A percentile compares a stretch with the other conserved stretches of the same genome.
These are phyloP conservation scores for Tirmania nivea DNA, from an alignment of 495 filamentous ascomycete species.

Conservation along the genomic window DNA sequence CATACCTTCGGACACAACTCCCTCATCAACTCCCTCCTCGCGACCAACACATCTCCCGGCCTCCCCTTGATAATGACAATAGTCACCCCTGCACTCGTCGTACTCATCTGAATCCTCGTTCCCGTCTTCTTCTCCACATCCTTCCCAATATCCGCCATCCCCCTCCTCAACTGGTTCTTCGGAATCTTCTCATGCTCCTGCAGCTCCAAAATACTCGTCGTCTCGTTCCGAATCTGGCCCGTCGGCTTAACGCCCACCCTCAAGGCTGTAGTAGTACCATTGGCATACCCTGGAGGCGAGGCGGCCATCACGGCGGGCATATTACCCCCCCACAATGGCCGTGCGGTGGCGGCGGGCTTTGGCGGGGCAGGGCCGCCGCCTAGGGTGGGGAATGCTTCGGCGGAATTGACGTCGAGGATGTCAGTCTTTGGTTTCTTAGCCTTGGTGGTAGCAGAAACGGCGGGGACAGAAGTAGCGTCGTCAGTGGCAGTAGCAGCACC, in stretches of 20 bases:
- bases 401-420: slow-evolving; percentile 55
- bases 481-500: background rate
- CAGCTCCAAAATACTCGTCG: slow-evolving; percentile 39
- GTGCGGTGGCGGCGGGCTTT: slow-evolving; percentile 33
- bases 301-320: slow-evolving; percentile 28
- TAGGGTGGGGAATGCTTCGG: slow-evolving; percentile 75
- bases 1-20: slow-evolving; percentile 68
- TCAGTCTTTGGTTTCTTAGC: slow-evolving; percentile 13
- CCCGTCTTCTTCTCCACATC: slow-evolving; percentile 78
- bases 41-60: slow-evolving; percentile 51
- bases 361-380: slow-evolving; percentile 44
- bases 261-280: slow-evolving; percentile 34
- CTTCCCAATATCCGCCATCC: slow-evolving; percentile 57
- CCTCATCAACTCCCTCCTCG: slow-evolving; percentile 63
- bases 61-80: slow-evolving; percentile 58
- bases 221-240: slow-evolving; percentile 18
- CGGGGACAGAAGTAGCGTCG: background rate
- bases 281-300: slow-evolving; percentile 4
- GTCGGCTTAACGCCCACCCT: slow-evolving; percentile 36
- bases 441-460: background rate
- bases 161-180: slow-evolving; percentile 53
- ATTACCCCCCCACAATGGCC: slow-evolving; percentile 28
- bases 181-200: slow-evolving; percentile 52
- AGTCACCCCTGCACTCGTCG: slow-evolving; percentile 40
- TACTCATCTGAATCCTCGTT: slow-evolving; percentile 54